These are phyloP conservation scores for Aspergillus taichungensis DNA, from an alignment of 495 filamentous ascomycete genomes.

Conservation along the genomic window DNA sequence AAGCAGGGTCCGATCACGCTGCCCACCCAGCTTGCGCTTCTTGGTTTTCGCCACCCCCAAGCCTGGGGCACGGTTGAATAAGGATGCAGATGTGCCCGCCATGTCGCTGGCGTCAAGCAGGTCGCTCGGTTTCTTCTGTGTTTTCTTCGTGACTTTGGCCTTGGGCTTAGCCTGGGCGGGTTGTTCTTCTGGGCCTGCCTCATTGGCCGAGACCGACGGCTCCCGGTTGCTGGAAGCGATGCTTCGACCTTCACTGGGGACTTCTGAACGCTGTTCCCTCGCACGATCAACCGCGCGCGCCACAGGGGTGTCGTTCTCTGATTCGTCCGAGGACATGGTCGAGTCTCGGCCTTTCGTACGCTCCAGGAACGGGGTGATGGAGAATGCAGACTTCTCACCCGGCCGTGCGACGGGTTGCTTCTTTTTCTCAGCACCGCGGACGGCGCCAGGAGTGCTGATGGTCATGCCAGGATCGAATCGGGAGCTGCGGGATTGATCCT, in stretches of 20 bases:
- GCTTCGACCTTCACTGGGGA: background rate
- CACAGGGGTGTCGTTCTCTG: conserved; percentile 24
- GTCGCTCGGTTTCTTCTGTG: background rate
- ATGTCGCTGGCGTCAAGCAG: background rate
- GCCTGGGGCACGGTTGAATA: conserved; percentile 1
- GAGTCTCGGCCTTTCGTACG: conserved; percentile 52
- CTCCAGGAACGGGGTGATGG: conserved; percentile 87
- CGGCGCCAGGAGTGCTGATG: conserved; percentile 61
- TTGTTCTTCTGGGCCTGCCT: too few species aligned
- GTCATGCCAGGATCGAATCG: conserved; percentile 42
- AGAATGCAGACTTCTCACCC: conserved; percentile 84
- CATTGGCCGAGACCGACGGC: too few species aligned
- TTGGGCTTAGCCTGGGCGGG: too few species aligned
- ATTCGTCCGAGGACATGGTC: conserved; percentile 26
- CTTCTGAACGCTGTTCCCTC: background rate
- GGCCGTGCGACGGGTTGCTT: conserved; percentile 45
- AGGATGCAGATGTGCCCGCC: background rate
- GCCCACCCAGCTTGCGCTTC: conserved; percentile 63
- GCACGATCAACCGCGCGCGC: background rate
- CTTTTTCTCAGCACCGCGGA: conserved; percentile 45
- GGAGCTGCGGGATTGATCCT: too few species aligned
- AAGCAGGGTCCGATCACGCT: conserved; percentile 57
- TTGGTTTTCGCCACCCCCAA: conserved; percentile 53
- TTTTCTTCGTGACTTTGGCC: too few species aligned
- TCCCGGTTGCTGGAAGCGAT: background rate